Evolutionary conservation across 2,329 filamentous ascomycete species (phyloP).

Genomic region (Lachnellula arida): DNA sequence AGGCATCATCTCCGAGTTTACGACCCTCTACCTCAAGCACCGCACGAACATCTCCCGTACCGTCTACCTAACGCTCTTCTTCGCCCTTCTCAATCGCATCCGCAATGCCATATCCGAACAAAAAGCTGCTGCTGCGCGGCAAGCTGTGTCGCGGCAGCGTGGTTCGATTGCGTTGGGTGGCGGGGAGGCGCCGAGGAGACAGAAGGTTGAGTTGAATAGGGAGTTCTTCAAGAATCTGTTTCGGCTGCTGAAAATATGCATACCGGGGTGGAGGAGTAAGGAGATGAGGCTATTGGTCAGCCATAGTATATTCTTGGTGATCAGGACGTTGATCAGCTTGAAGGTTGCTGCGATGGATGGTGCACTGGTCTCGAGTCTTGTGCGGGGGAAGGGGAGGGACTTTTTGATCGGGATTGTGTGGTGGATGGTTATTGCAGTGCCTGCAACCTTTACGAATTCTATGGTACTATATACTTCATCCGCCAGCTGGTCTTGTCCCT

Average conservation of each 20-base stretch:
- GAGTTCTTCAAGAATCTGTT: slow-evolving; percentile 70
- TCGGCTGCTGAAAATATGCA: slow-evolving; percentile 75
- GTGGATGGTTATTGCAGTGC: slow-evolving; percentile 98
- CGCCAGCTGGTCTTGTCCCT: background rate
- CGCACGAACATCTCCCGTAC: slow-evolving; percentile 77
- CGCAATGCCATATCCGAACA: slow-evolving; percentile 90
- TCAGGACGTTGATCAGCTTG: slow-evolving; percentile 86
- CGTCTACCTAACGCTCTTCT: slow-evolving; percentile 76
- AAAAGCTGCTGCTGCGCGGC: slow-evolving; percentile 72
- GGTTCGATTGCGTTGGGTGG: slow-evolving; percentile 43
- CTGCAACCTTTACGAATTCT: slow-evolving; percentile 96
- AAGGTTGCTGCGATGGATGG: slow-evolving; percentile 97
- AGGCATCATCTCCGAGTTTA: slow-evolving; percentile 60
- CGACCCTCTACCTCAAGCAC: slow-evolving; percentile 69
- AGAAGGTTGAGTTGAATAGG: slow-evolving; percentile 87
- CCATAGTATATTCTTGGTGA: slow-evolving; percentile 87
- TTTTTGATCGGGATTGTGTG: slow-evolving; percentile 85
- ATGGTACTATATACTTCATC: slow-evolving; percentile 63
- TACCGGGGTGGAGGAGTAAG: slow-evolving; percentile 85
- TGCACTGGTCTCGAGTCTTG: slow-evolving; percentile 83
- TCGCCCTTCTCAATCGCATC: slow-evolving; percentile 79
- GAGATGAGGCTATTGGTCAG: slow-evolving; percentile 81
- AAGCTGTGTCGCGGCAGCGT: slow-evolving; percentile 53
- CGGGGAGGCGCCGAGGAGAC: slow-evolving; percentile 43
- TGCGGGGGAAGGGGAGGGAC: slow-evolving; percentile 85